phyloP scores from a whole-genome alignment of 2,329 filamentous ascomycete genomes.

The Botrytis galanthina region DNA sequence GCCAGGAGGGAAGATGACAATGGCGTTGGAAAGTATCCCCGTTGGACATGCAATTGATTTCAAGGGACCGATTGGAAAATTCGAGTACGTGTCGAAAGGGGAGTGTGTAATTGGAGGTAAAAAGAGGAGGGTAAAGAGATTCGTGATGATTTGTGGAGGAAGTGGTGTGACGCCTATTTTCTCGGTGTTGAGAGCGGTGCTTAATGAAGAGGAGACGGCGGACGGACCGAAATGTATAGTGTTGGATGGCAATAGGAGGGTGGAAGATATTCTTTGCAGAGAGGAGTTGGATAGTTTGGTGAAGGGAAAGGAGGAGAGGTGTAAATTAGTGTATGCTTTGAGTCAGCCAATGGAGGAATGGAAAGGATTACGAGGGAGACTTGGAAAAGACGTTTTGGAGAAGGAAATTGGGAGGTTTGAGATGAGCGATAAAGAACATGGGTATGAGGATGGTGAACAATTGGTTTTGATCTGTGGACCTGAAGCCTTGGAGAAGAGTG shows the following conservation, averaged over 20 bases:
- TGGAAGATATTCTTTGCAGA: conserved; percentile 80
- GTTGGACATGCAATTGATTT: conserved; percentile 74
- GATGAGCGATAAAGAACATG: conserved; percentile 32
- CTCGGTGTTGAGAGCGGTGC: conserved; percentile 73
- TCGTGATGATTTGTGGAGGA: conserved; percentile 85
- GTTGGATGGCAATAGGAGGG: conserved; percentile 72
- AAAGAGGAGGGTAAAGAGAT: conserved; percentile 57
- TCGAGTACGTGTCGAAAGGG: conserved; percentile 72
- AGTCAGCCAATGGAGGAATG: conserved; percentile 62
- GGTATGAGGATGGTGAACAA: conserved; percentile 41
- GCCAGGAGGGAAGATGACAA: conserved; percentile 77
- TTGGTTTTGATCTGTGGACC: conserved; percentile 81
- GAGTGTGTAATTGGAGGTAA: conserved; percentile 58
- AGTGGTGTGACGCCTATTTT: conserved; percentile 92
- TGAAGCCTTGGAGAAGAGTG: conserved; percentile 67
- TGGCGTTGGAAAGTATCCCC: conserved; percentile 70
- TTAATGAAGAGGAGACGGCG: conserved; percentile 52
- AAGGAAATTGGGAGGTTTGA: conserved; percentile 51
- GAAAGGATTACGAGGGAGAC: conserved; percentile 65
- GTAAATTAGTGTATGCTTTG: conserved; percentile 67
- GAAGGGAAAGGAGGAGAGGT: conserved; percentile 52
- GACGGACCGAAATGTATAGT: conserved; percentile 70
- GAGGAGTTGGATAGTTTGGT: conserved; percentile 67
- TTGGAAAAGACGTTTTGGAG: conserved; percentile 61
- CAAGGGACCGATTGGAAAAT: conserved; percentile 85